Percentiles rank a stretch among this genome's conserved stretches.
Conservation (phyloP, 306 rosid genomes). For the Medicago arabica region DNA sequence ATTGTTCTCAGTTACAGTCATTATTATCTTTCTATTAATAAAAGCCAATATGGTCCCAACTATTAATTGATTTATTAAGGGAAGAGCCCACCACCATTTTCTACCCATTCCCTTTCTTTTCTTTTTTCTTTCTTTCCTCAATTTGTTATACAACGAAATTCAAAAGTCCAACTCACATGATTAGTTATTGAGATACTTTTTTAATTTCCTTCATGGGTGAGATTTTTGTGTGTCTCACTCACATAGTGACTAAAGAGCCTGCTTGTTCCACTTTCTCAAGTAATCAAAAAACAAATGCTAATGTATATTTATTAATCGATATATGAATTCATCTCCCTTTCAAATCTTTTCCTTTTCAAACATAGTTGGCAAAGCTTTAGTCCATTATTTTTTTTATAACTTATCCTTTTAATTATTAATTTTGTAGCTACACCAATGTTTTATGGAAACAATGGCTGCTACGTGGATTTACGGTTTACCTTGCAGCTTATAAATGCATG, state of each 20-base stretch:
- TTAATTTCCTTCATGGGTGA: neutral
- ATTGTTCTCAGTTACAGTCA: conserved; percentile 38
- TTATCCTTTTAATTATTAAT: conserved; percentile 12
- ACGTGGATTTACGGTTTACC: conserved; percentile 34
- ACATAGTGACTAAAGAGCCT: conserved; percentile 23
- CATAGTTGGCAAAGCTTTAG: conserved; percentile 37
- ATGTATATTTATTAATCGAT: conserved; percentile 11
- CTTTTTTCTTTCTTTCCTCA: neutral
- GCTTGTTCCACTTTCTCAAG: conserved; percentile 51
- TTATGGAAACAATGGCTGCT: conserved; percentile 39
- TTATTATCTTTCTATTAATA: conserved; percentile 17
- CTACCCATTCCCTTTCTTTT: conserved; percentile 35
- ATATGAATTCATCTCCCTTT: conserved; percentile 23
- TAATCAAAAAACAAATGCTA: neutral
- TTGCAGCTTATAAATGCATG: neutral
- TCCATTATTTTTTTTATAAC: conserved; percentile 15
- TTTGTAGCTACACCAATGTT: neutral
- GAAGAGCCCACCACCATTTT: conserved; percentile 45
- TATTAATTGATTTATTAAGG: conserved; percentile 28
- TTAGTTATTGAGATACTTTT: conserved; percentile 38
- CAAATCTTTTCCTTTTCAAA: conserved; percentile 43
- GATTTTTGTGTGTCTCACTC: conserved; percentile 28
- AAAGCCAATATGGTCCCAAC: conserved; percentile 38
- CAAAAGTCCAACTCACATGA: conserved; percentile 47
- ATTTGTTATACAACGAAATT: conserved; percentile 31